Evolutionary conservation across 2,329 filamentous ascomycete genomes (phyloP).

Genomic region (Fusarium sp.): DNA sequence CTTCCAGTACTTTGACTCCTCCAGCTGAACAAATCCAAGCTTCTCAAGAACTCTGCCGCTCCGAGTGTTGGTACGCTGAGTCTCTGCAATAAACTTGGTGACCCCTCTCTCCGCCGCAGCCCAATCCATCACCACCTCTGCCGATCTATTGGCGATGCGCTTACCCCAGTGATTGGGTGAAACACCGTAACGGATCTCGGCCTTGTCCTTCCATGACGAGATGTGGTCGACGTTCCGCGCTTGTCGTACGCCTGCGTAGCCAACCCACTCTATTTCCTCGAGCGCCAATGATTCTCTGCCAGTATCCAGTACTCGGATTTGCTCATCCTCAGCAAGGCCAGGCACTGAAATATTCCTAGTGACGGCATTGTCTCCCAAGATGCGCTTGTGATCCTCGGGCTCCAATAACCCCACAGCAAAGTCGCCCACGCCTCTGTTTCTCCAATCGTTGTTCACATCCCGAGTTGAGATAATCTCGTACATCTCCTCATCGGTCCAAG

Average conservation of each 20-base stretch:
- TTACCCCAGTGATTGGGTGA: conserved; percentile 18
- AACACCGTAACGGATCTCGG: conserved; percentile 35
- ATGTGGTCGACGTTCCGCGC: conserved; percentile 1
- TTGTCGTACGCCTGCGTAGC: conserved; percentile 31
- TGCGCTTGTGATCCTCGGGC: background rate
- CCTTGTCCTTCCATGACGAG: conserved; percentile 33
- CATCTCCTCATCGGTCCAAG: conserved; percentile 12
- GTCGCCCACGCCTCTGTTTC: conserved; percentile 28
- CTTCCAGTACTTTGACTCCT: background rate
- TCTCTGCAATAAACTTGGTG: conserved; percentile 32
- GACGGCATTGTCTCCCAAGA: background rate
- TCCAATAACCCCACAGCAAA: conserved; percentile 29
- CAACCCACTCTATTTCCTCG: conserved; percentile 23
- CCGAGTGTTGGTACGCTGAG: conserved; percentile 19
- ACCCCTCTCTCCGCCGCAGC: conserved; percentile 23
- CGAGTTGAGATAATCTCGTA: conserved; percentile 4
- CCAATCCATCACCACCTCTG: conserved; percentile 31
- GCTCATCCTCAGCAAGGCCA: background rate
- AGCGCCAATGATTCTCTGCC: background rate
- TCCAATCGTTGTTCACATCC: conserved; percentile 25
- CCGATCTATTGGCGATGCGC: conserved; percentile 28
- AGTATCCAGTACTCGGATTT: background rate
- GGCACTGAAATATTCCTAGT: background rate
- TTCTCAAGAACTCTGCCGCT: conserved; percentile 9
- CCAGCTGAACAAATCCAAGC: background rate